These are phyloP conservation scores for Penicillium glabrum DNA, from an alignment of 2,329 filamentous ascomycete species.

Conservation along the genomic window DNA sequence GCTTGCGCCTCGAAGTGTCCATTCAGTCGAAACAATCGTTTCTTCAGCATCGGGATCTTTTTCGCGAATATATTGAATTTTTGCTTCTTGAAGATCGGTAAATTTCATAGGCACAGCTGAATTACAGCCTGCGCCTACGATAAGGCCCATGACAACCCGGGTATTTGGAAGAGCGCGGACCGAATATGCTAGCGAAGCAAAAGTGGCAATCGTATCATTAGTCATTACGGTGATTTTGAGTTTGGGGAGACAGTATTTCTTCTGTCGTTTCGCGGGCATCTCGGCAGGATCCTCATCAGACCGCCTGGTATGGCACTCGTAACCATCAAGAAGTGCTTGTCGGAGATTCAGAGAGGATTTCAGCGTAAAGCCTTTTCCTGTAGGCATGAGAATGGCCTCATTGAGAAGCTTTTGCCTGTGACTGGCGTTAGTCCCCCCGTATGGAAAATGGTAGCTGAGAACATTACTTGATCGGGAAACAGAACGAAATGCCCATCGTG, in stretches of 20 bases:
- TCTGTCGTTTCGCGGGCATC: slow-evolving; percentile 29
- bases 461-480: slow-evolving; percentile 43
- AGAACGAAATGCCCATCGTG: slow-evolving; percentile 43
- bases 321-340: slow-evolving; percentile 34
- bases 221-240: slow-evolving; percentile 71
- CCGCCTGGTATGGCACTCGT: slow-evolving; percentile 43
- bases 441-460: not conserved
- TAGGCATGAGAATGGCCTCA: slow-evolving; percentile 53
- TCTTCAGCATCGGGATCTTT: slow-evolving; percentile 51
- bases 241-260: slow-evolving; percentile 52
- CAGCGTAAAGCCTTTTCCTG: slow-evolving; percentile 53
- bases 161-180: slow-evolving; percentile 58
- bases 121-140: slow-evolving; percentile 76
- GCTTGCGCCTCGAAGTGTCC: slow-evolving; percentile 71
- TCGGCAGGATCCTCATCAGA: slow-evolving; percentile 24
- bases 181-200: slow-evolving; percentile 73
- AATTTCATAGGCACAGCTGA: slow-evolving; percentile 70
- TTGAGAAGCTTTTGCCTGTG: slow-evolving; percentile 48
- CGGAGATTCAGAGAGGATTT: slow-evolving; percentile 35
- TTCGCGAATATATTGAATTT: slow-evolving; percentile 51
- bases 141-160: slow-evolving; percentile 71
- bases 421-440: not conserved
- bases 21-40: slow-evolving; percentile 75
- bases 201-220: slow-evolving; percentile 75
- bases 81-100: slow-evolving; percentile 60